phyloP scores from a whole-genome alignment of 257 asterid genomes.

The Voacanga thouarsii region DNA sequence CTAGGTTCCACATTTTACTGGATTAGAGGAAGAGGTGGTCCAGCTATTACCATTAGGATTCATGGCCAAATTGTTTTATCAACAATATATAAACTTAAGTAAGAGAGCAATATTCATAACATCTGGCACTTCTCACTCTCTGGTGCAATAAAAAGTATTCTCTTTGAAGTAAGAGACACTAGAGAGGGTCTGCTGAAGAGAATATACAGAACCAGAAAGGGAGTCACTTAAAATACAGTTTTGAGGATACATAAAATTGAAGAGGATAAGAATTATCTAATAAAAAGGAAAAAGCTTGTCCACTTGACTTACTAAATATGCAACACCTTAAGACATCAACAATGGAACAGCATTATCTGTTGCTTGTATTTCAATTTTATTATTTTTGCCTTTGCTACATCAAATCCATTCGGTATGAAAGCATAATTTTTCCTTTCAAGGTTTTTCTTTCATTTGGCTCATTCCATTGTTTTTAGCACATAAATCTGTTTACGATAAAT shows the following conservation, averaged over 20 bases:
- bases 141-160: background rate
- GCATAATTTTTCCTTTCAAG: background rate
- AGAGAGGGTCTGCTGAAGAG: background rate
- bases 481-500: background rate
- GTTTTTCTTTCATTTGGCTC: conserved; percentile 2
- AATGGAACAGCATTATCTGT: background rate
- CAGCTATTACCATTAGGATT: background rate
- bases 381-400: background rate
- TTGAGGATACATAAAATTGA: background rate
- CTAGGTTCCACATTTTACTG: background rate
- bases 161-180: background rate
- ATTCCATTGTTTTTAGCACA: background rate
- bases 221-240: background rate
- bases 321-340: background rate
- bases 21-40: background rate
- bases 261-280: background rate
- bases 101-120: background rate
- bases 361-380: background rate
- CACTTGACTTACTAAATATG: background rate
- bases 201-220: background rate
- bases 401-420: background rate
- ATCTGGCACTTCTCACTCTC: background rate
- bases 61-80: background rate
- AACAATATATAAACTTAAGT: background rate
- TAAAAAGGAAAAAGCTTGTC: background rate